These are phyloP conservation scores for Pilatotrama ljubarskyi DNA, from an alignment of 768 basidiomycete species.

Conservation along the genomic window DNA sequence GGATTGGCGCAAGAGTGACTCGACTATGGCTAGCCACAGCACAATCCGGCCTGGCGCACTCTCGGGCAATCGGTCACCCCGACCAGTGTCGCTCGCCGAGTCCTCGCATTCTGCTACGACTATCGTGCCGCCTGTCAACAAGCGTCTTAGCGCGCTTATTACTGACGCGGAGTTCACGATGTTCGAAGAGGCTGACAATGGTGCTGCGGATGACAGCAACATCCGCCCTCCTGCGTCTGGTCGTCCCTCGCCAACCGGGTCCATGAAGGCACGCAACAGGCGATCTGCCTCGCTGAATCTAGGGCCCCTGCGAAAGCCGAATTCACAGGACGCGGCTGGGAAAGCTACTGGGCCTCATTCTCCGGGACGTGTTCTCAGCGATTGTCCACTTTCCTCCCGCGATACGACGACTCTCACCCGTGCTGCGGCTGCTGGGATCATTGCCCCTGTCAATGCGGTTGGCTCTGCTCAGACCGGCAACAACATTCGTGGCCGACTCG, in stretches of 20 bases:
- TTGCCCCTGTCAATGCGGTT: slow-evolving; percentile 36
- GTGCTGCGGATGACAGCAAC: slow-evolving; percentile 20
- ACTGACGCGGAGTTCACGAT: slow-evolving; percentile 67
- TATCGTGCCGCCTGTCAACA: slow-evolving; percentile 58
- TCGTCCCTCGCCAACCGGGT: slow-evolving; percentile 44
- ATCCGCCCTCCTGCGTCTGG: slow-evolving; percentile 15
- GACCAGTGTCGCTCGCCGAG: slow-evolving; percentile 79
- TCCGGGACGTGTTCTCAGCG: slow-evolving; percentile 2
- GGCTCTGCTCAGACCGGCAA: slow-evolving; percentile 36
- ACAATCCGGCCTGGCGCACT: slow-evolving; percentile 61
- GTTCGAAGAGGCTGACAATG: slow-evolving; percentile 57
- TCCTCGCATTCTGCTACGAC: slow-evolving; percentile 75
- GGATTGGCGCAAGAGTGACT: slow-evolving; percentile 78
- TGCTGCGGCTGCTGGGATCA: slow-evolving; percentile 44
- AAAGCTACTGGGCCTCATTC: slow-evolving; percentile 1
- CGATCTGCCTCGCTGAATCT: slow-evolving; percentile 68
- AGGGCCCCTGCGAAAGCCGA: slow-evolving; percentile 30
- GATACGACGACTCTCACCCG: slow-evolving; percentile 45
- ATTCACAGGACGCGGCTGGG: slow-evolving; percentile 15
- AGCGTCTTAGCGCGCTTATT: slow-evolving; percentile 66
- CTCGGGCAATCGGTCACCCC: slow-evolving; percentile 44
- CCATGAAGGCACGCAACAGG: slow-evolving; percentile 51
- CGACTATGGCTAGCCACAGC: slow-evolving; percentile 69
- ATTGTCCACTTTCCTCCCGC: slow-evolving; percentile 21
- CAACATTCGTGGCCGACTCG: slow-evolving; percentile 49